Conservation (phyloP, 257 asterid species). For the Fraxinus cuspidata region DNA sequence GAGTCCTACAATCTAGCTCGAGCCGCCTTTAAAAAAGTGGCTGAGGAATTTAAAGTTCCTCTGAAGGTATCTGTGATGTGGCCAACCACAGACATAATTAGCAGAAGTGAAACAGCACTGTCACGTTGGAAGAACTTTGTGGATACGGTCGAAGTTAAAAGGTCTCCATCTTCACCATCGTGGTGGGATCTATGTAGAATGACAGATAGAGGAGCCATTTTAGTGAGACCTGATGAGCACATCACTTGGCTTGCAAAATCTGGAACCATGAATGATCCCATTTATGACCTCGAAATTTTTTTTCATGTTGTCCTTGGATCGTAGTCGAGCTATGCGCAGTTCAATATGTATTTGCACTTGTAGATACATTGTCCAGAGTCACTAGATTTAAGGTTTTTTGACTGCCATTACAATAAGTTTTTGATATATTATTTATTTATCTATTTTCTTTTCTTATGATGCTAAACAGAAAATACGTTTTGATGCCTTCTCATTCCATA, state of each 20-base stretch:
- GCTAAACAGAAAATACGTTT: neutral
- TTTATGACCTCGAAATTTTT: slow-evolving; percentile 48
- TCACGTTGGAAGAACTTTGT: slow-evolving; percentile 58
- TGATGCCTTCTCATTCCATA: neutral
- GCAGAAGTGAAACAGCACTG: slow-evolving; percentile 47
- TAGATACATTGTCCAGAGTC: neutral
- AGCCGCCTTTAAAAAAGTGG: slow-evolving; percentile 65
- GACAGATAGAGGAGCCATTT: slow-evolving; percentile 70
- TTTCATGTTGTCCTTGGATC: slow-evolving; percentile 50
- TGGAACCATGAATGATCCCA: slow-evolving; percentile 35
- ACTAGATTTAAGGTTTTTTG: slow-evolving; percentile 3
- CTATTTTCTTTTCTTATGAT: neutral
- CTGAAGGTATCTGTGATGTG: slow-evolving; percentile 72
- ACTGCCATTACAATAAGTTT: neutral
- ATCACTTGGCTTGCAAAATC: slow-evolving; percentile 70
- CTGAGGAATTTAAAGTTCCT: slow-evolving; percentile 49
- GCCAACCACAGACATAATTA: slow-evolving; percentile 39
- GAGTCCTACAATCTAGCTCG: slow-evolving; percentile 68
- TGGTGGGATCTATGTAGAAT: slow-evolving; percentile 94
- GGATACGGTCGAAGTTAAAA: slow-evolving; percentile 58
- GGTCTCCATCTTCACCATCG: slow-evolving; percentile 38
- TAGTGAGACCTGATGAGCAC: slow-evolving; percentile 96
- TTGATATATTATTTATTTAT: neutral
- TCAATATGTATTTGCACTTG: neutral
- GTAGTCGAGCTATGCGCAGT: slow-evolving; percentile 22